These are phyloP conservation scores for Fusarium compactum DNA, from an alignment of 2,329 filamentous ascomycete genomes.

Conservation along the genomic window DNA sequence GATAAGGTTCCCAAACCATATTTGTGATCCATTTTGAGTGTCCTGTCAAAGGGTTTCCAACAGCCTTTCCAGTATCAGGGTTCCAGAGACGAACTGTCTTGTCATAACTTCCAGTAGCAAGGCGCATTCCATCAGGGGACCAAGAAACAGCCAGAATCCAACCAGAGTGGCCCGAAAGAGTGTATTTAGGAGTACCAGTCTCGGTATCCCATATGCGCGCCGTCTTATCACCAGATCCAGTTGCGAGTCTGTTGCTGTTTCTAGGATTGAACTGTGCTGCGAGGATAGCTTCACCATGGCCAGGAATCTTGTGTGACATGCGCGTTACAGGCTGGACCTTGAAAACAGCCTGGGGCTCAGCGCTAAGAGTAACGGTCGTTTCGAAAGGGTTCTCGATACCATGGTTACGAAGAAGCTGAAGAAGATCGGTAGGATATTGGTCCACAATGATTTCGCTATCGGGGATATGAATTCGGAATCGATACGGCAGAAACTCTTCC, in stretches of 20 bases:
- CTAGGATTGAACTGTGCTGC: constrained; percentile 86
- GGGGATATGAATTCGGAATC: constrained; percentile 70
- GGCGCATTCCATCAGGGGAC: constrained; percentile 82
- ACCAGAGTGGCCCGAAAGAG: constrained; percentile 83
- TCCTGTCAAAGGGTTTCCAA: constrained; percentile 79
- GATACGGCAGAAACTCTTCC: constrained; percentile 71
- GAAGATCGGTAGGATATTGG: constrained; percentile 67
- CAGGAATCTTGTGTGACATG: constrained; percentile 87
- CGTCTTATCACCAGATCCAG: constrained; percentile 90
- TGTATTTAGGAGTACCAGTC: constrained; percentile 88
- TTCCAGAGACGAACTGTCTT: constrained; percentile 93
- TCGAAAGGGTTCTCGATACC: constrained; percentile 70
- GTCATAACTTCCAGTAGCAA: constrained; percentile 94
- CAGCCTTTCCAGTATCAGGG: constrained; percentile 79
- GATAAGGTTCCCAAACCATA: constrained; percentile 93
- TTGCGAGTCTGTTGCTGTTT: constrained; percentile 81
- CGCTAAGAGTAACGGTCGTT: constrained; percentile 66
- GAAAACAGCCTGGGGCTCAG: constrained; percentile 90
- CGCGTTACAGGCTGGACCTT: constrained; percentile 91
- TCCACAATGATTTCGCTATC: constrained; percentile 66
- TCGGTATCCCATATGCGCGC: constrained; percentile 95
- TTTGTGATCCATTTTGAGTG: constrained; percentile 91
- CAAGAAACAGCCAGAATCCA: constrained; percentile 92
- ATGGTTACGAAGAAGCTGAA: constrained; percentile 66
- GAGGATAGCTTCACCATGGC: constrained; percentile 92